Percentiles rank a stretch among this genome's conserved stretches.
Evolutionary conservation across 2,329 filamentous ascomycete species (phyloP).

Genomic region (Fusarium ramigenum): DNA sequence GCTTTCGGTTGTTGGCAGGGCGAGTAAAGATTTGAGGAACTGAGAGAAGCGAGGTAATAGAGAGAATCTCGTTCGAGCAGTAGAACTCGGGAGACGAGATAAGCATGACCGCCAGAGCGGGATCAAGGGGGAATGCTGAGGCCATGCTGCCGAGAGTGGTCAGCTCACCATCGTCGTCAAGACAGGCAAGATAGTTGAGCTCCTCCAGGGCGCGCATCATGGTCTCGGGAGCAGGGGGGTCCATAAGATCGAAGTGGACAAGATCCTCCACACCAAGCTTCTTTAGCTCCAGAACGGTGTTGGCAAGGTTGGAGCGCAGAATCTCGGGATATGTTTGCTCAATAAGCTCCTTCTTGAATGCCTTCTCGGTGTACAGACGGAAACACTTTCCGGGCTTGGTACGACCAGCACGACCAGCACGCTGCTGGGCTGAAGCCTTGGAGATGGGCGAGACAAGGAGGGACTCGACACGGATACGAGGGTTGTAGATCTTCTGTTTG

Average conservation of each 20-base stretch:
- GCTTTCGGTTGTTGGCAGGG: slow-evolving; percentile 84
- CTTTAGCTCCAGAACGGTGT: slow-evolving; percentile 95
- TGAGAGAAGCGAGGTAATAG: slow-evolving; percentile 90
- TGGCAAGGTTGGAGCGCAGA: slow-evolving; percentile 90
- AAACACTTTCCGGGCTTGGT: slow-evolving; percentile 99
- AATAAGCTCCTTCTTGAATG: slow-evolving; percentile 98
- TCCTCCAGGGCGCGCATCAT: slow-evolving; percentile 98
- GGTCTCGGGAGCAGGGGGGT: slow-evolving; percentile 96
- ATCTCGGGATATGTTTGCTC: slow-evolving; percentile 98
- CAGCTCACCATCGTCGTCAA: slow-evolving; percentile 95
- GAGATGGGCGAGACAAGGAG: slow-evolving; percentile 97
- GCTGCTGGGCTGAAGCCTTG: slow-evolving; percentile 95
- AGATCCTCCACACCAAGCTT: slow-evolving; percentile 96
- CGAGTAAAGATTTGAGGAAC: slow-evolving; percentile 95
- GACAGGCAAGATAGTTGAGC: slow-evolving; percentile 94
- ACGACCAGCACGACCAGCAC: slow-evolving; percentile 98
- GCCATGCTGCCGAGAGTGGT: slow-evolving; percentile 86
- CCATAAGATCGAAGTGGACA: slow-evolving; percentile 99
- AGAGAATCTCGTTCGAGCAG: slow-evolving; percentile 98
- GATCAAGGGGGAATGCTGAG: slow-evolving; percentile 95
- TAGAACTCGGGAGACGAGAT: slow-evolving; percentile 98
- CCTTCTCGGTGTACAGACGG: slow-evolving; percentile 91
- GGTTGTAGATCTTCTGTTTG: slow-evolving; percentile 99
- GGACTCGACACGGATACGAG: slow-evolving; percentile 94
- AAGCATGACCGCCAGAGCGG: slow-evolving; percentile 94